phyloP scores from a whole-genome alignment of 2,329 filamentous ascomycete species.

The Neofusicoccum umdonicola region DNA sequence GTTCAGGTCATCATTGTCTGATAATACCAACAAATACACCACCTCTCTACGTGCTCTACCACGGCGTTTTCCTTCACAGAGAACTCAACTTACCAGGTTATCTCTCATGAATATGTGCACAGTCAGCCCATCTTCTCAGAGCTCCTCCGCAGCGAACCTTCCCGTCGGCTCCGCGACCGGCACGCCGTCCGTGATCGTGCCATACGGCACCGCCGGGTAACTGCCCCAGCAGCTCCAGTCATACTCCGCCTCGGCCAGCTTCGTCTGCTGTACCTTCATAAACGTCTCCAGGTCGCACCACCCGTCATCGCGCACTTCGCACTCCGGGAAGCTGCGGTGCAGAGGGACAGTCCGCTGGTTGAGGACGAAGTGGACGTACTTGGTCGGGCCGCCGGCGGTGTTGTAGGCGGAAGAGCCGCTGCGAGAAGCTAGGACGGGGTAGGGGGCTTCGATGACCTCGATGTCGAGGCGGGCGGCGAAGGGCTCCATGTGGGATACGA shows the following conservation, averaged over 20 bases:
- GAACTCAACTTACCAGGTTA: too few species aligned
- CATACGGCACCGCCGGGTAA: constrained; percentile 50
- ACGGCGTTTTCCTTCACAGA: too few species aligned
- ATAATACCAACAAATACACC: too few species aligned
- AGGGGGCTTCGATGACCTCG: constrained; percentile 67
- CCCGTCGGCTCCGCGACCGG: constrained; percentile 27
- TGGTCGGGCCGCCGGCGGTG: constrained; percentile 53
- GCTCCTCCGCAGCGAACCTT: background rate
- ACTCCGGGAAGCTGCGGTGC: constrained; percentile 63
- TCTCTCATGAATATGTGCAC: too few species aligned
- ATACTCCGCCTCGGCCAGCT: constrained; percentile 59
- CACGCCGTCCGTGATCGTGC: constrained; percentile 50
- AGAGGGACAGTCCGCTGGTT: constrained; percentile 73
- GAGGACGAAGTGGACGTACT: constrained; percentile 71
- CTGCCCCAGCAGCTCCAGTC: constrained; percentile 66
- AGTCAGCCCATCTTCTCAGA: background rate
- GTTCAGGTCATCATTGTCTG: too few species aligned
- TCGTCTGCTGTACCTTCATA: constrained; percentile 59
- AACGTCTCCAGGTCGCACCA: constrained; percentile 75
- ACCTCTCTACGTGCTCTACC: too few species aligned
- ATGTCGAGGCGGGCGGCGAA: constrained; percentile 73
- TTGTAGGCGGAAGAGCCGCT: constrained; percentile 23
- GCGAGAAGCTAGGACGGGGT: constrained; percentile 52
- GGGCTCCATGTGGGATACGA: constrained; percentile 66
- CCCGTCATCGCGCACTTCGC: constrained; percentile 65